These are phyloP conservation scores for Elongisporangium undulatum DNA, from an alignment of 352 stramenopile genomes.

Conservation along the genomic window DNA sequence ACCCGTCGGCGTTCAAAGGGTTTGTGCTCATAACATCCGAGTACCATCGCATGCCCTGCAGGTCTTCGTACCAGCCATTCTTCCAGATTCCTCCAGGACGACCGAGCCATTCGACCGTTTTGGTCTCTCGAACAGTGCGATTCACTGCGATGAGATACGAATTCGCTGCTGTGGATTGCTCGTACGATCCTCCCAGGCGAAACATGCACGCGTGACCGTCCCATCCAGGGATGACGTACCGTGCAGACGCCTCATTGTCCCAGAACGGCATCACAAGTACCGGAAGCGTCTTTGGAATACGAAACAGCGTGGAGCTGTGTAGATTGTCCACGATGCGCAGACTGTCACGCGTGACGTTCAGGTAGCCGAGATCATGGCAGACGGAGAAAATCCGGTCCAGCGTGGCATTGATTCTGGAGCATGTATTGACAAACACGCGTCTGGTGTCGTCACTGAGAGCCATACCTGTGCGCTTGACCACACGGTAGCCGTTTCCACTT, in stretches of 20 bases:
- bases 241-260: slow-evolving; percentile 5
- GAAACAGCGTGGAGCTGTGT: slow-evolving; percentile 3
- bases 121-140: slow-evolving; percentile 8
- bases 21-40: slow-evolving; percentile 4
- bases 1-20: slow-evolving; percentile 5
- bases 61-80: too few relatives aligned
- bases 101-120: too few relatives aligned
- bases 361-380: slow-evolving; percentile 10
- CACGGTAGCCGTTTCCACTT: slow-evolving; percentile 19
- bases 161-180: too few relatives aligned
- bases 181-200: slow-evolving; percentile 2
- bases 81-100: too few relatives aligned
- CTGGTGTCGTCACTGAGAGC: too few relatives aligned
- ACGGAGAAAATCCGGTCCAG: slow-evolving; percentile 7
- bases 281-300: slow-evolving; percentile 4
- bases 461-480: too few relatives aligned
- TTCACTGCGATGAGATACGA: slow-evolving; percentile 1
- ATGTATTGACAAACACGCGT: too few relatives aligned
- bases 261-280: slow-evolving; percentile 11
- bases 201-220: too few relatives aligned
- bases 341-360: slow-evolving; percentile 4
- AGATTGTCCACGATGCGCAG: slow-evolving; percentile 7
- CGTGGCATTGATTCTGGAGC: too few relatives aligned
- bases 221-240: slow-evolving; percentile 7
- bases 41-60: too few relatives aligned